A percentile compares a stretch with the other conserved stretches of the same genome.
Conservation (phyloP, 352 stramenopile species). For the Phytophthora cactorum region DNA sequence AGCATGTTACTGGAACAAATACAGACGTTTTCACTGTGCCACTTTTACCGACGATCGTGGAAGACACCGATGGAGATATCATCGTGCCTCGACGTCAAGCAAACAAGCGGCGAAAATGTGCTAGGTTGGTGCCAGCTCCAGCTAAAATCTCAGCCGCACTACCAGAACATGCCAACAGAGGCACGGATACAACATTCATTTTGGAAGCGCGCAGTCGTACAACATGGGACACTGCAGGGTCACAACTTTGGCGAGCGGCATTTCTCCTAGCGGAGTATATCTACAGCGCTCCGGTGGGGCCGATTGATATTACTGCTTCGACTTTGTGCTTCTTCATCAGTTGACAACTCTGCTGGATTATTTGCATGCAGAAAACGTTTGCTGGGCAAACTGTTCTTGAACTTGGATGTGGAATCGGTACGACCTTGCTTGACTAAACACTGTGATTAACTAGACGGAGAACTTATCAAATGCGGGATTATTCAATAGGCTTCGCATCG, state of each 20-base stretch:
- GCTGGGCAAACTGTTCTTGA: constrained; percentile 48
- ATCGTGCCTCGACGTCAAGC: constrained; percentile 2
- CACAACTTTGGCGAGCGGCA: constrained; percentile 62
- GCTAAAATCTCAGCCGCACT: background rate
- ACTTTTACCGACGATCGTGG: constrained; percentile 1
- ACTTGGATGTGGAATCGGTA: constrained; percentile 63
- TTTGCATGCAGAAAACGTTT: constrained; percentile 15
- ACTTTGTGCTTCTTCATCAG: background rate
- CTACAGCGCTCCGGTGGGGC: constrained; percentile 23
- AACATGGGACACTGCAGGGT: constrained; percentile 44
- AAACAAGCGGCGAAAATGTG: background rate
- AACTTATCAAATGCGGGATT: background rate
- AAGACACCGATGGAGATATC: constrained; percentile 5
- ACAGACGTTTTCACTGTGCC: constrained; percentile 1
- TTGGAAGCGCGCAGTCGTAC: constrained; percentile 29
- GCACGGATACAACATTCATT: constrained; percentile 19
- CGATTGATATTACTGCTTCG: background rate
- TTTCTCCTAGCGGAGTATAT: constrained; percentile 66
- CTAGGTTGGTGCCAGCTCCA: constrained; percentile 1
- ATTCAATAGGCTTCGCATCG: constrained; percentile 47
- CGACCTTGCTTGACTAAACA: constrained; percentile 1
- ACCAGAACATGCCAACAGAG: constrained; percentile 1
- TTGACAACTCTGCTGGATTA: background rate
- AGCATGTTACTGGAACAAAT: background rate
- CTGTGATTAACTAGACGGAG: background rate